Evolutionary conservation across 164 flowering plant genomes (phyloP), one percentile per base, ranked within the genome.

Genomic region (Berberis vulgaris): DNA sequence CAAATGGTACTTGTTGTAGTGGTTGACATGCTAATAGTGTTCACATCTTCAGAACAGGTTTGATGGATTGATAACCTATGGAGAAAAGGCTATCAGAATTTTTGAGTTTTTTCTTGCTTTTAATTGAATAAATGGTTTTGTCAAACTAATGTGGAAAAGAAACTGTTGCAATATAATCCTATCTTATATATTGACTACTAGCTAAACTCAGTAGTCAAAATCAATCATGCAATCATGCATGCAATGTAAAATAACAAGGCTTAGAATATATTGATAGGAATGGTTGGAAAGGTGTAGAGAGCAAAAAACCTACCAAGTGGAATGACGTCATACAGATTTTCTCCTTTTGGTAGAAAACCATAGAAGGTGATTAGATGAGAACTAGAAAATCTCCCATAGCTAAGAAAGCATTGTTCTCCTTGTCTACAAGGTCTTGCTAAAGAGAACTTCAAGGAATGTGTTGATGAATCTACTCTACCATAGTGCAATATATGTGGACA

Each of bases 291-390:
- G 10, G 9, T 2, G 43, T 26, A 58, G 41, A 53, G 13, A 59
- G 11, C 5, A 54, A 64, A 55, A 61, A 63, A 64, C 13, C 62
- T 80, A 90, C 98, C 97, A n/a, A 93, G 68, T 41, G 88, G 92
- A 78, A 88, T 86, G 69, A 84, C 74, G 74, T 93, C 96, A 76
- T 81, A 76, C 40, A 70, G 81, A 64, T 88, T 93, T 58, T 82
- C 79, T 59, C 85, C 87, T 80, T 80, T 76, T 12, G 97, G 88
- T 50, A 85, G 41, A 73, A 93, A 93, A 50, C 97, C 98, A 69
- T 93, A 93, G 72, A 93, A 93, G 47, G 85, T 89, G 53, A 93
- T 59, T 11, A 90, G 79, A 81, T 93, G 96, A 54, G 94, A 84
- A 67, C 83, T 77, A 63, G 98, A 78, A 64, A 79, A 81, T 50